Percentiles rank a stretch among this genome's conserved stretches.
Conservation (phyloP, 768 basidiomycete genomes). For the Mycena galericulata region DNA sequence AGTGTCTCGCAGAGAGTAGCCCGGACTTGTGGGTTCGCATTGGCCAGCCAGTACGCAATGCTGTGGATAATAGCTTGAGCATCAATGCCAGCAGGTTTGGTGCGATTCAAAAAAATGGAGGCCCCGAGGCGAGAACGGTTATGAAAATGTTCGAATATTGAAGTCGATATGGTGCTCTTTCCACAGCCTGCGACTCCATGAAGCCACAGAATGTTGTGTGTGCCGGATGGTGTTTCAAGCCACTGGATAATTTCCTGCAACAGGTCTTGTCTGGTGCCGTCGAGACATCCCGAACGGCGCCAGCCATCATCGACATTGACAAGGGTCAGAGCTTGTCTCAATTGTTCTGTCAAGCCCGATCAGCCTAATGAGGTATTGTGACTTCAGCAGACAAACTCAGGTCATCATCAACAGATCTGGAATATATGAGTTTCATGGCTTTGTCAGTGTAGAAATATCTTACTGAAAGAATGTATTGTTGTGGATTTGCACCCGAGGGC, state of each 20-base stretch:
- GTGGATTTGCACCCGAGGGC: too few species aligned
- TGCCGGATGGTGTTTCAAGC: not conserved
- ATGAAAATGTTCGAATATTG: not conserved
- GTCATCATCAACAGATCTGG: too few species aligned
- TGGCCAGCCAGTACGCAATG: not conserved
- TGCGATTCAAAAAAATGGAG: not conserved
- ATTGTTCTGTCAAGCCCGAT: too few species aligned
- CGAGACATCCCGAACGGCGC: too few species aligned
- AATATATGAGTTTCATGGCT: too few species aligned
- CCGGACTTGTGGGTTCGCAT: not conserved
- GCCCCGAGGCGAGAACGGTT: not conserved
- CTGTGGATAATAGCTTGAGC: not conserved
- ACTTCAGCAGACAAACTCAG: too few species aligned
- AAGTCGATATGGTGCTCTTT: not conserved
- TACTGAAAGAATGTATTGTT: too few species aligned
- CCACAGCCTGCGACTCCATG: not conserved
- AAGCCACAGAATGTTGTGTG: not conserved
- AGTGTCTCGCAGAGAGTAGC: not conserved
- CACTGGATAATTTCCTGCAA: not conserved
- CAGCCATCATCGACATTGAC: too few species aligned
- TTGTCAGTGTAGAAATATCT: too few species aligned
- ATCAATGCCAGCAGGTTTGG: not conserved
- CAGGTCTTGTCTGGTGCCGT: too few species aligned
- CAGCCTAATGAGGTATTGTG: too few species aligned
- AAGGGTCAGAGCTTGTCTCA: too few species aligned